A percentile compares a stretch with the other conserved stretches of the same genome.
Conservation (phyloP, 305 asterid species). For the Fraxinus floribunda region DNA sequence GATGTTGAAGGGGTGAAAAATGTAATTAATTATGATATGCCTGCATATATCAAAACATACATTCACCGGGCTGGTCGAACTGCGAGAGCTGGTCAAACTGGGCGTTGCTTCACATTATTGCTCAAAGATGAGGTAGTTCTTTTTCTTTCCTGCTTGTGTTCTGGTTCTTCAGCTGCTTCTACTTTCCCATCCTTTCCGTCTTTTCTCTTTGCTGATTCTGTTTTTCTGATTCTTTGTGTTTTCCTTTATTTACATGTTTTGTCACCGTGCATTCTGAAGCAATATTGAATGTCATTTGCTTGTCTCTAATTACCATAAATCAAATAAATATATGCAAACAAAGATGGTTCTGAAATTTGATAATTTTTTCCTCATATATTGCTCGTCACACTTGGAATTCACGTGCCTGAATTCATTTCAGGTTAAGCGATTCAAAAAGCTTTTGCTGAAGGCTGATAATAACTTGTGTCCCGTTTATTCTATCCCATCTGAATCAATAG, state of each 20-base stretch:
- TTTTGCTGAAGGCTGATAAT: slow-evolving; percentile 62
- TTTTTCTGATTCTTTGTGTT: background rate
- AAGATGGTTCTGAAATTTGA: background rate
- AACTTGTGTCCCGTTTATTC: slow-evolving; percentile 59
- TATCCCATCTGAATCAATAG: slow-evolving; percentile 57
- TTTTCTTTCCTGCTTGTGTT: slow-evolving; percentile 8
- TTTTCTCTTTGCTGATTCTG: background rate
- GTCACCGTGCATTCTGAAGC: background rate
- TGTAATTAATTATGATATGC: slow-evolving; percentile 84
- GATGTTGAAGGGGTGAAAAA: slow-evolving; percentile 82
- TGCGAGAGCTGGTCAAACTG: slow-evolving; percentile 84
- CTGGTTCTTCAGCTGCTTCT: background rate
- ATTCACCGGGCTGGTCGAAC: slow-evolving; percentile 94
- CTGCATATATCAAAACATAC: slow-evolving; percentile 64
- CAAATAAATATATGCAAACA: background rate
- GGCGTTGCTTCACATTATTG: slow-evolving; percentile 73
- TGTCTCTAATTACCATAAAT: background rate
- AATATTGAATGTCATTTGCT: background rate
- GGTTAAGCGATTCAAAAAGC: slow-evolving; percentile 61
- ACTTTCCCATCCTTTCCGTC: background rate
- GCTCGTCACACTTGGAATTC: background rate
- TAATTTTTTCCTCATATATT: background rate
- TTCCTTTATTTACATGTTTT: background rate
- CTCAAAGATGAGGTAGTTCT: slow-evolving; percentile 62
- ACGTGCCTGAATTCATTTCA: slow-evolving; percentile 30